These are phyloP conservation scores for Debaryomycetaceae sp. DNA, from an alignment of 1,139 yeast genomes.

Conservation along the genomic window DNA sequence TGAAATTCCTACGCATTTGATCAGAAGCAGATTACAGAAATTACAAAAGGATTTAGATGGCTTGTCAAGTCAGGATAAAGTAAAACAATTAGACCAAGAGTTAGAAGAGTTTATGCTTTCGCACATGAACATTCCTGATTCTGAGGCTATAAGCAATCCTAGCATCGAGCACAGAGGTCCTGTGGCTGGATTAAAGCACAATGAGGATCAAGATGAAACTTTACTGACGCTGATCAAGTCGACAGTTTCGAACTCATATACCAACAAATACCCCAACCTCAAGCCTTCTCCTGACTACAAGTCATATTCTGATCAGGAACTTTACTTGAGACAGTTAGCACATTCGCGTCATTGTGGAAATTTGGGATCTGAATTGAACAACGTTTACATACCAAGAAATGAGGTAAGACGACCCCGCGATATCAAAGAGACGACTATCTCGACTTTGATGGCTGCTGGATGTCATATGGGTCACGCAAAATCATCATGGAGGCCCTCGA, in stretches of 20 bases:
- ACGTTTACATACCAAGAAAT: constrained; percentile 67
- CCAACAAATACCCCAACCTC: constrained; percentile 36
- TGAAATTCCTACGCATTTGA: constrained; percentile 30
- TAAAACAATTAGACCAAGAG: constrained; percentile 41
- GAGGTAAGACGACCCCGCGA: constrained; percentile 59
- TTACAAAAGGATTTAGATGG: constrained; percentile 29
- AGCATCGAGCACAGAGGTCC: constrained; percentile 21
- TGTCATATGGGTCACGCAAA: constrained; percentile 92
- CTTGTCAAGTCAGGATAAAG: constrained; percentile 28
- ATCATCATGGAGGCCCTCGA: constrained; percentile 74
- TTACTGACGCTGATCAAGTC: constrained; percentile 20
- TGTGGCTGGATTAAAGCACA: not conserved
- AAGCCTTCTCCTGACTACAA: constrained; percentile 44
- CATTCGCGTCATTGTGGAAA: constrained; percentile 43
- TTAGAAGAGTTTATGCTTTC: constrained; percentile 37
- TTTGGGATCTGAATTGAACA: constrained; percentile 63
- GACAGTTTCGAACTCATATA: constrained; percentile 29
- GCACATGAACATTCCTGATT: constrained; percentile 32
- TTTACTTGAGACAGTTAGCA: constrained; percentile 67
- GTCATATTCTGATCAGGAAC: constrained; percentile 68
- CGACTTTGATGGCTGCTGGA: constrained; percentile 83
- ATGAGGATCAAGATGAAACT: constrained; percentile 7
- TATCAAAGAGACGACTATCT: constrained; percentile 56
- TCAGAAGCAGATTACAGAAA: constrained; percentile 26
- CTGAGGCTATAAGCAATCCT: constrained; percentile 31